Percentiles rank a stretch among this genome's conserved stretches.
phyloP scores from a whole-genome alignment of 495 filamentous ascomycete genomes.

The Aspergillus egyptiacus region DNA sequence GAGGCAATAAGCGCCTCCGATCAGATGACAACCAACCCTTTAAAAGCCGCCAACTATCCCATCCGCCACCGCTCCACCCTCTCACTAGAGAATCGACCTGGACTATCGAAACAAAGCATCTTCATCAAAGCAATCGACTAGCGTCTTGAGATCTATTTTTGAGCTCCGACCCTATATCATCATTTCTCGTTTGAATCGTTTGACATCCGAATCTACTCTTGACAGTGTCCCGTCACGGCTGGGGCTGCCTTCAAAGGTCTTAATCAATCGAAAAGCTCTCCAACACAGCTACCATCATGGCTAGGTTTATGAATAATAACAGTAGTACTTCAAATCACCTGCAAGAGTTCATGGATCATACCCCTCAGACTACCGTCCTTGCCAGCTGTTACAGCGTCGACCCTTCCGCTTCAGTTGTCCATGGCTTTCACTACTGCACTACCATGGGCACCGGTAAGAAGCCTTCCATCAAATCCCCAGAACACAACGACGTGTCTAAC shows the following conservation, averaged over 20 bases:
- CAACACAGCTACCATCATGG: slow-evolving; percentile 26
- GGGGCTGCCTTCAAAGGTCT: too few species aligned
- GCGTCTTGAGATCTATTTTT: not conserved
- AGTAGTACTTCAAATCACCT: slow-evolving; percentile 67
- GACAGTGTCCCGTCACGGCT: too few species aligned
- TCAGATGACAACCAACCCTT: slow-evolving; percentile 1
- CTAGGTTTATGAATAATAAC: slow-evolving; percentile 59
- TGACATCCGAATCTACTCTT: too few species aligned
- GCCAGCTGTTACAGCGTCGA: slow-evolving; percentile 78
- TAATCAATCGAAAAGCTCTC: not conserved
- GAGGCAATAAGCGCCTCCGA: not conserved
- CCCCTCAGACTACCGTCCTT: slow-evolving; percentile 59
- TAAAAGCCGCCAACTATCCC: not conserved
- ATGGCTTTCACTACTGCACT: slow-evolving; percentile 92
- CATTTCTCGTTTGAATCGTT: not conserved
- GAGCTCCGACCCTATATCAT: not conserved
- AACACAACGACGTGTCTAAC: too few species aligned
- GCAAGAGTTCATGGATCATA: slow-evolving; percentile 44
- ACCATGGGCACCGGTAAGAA: slow-evolving; percentile 66
- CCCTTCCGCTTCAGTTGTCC: slow-evolving; percentile 49
- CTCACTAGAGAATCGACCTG: not conserved
- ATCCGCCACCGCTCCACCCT: not conserved
- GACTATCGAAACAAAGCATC: not conserved
- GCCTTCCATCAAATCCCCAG: not conserved
- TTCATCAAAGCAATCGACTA: not conserved